Evolutionary conservation across 495 filamentous ascomycete species (phyloP).

Genomic region (Chlorociboria aeruginascens): DNA sequence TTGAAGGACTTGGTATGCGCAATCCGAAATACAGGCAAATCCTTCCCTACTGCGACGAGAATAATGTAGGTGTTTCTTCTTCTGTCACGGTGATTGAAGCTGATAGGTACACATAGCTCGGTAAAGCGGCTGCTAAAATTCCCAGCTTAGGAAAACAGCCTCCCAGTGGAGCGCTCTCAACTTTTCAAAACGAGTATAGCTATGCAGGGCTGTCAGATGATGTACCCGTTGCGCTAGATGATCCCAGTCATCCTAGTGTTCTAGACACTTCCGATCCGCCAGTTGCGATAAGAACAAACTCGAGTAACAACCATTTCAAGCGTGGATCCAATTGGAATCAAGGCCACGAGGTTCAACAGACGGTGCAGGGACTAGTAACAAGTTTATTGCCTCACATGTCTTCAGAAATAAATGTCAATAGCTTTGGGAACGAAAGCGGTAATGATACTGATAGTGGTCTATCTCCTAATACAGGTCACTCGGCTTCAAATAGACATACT

Average conservation of each 20-base stretch:
- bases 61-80: conserved; percentile 30
- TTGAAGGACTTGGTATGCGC: conserved; percentile 50
- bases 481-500: conserved; percentile 33
- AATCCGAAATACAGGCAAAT: conserved; percentile 40
- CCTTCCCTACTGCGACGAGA: conserved; percentile 31
- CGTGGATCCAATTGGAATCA: background rate
- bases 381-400: conserved; percentile 6
- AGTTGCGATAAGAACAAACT: background rate
- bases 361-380: conserved; percentile 21
- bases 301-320: background rate
- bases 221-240: background rate
- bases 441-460: conserved; percentile 7
- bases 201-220: conserved; percentile 10
- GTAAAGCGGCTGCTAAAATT: conserved; percentile 12
- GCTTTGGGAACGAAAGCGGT: conserved; percentile 20
- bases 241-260: background rate
- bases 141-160: conserved; percentile 1
- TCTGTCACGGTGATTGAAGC: conserved; percentile 1
- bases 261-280: background rate
- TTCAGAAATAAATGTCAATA: conserved; percentile 13
- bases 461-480: conserved; percentile 24
- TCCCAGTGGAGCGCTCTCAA: conserved; percentile 1
- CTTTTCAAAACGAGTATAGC: conserved; percentile 11
- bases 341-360: conserved; percentile 20
- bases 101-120: conserved; percentile 6